Conservation (phyloP, 208 protist species). For the Baffinella frigidus region DNA sequence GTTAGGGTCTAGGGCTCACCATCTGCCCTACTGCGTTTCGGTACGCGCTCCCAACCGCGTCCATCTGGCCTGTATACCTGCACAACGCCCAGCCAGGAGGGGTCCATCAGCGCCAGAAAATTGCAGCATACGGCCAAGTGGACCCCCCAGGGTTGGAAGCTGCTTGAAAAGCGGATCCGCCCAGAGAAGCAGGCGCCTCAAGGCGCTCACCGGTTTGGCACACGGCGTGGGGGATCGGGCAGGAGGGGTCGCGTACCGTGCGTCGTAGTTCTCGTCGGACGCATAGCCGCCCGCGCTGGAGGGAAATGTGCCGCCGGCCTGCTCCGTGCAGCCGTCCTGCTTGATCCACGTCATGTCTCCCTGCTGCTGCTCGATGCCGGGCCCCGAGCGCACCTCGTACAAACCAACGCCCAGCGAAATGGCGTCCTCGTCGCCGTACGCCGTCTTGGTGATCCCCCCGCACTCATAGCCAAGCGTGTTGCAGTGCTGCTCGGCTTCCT, state of each 20-base stretch:
- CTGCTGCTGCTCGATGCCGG: conserved; percentile 24
- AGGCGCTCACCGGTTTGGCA: too few species aligned
- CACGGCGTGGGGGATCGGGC: too few species aligned
- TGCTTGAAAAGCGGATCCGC: too few species aligned
- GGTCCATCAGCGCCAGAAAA: too few species aligned
- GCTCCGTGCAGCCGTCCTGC: neutral
- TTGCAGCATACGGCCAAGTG: too few species aligned
- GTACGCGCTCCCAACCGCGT: neutral
- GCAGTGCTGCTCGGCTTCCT: conserved; percentile 49
- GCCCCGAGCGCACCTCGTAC: conserved; percentile 45
- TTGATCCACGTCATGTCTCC: conserved; percentile 51
- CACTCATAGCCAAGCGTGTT: neutral
- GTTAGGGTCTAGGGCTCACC: too few species aligned
- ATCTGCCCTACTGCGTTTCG: neutral
- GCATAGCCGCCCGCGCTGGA: neutral
- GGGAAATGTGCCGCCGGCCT: neutral
- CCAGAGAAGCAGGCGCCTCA: too few species aligned
- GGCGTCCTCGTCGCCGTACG: conserved; percentile 16
- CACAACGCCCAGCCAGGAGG: too few species aligned
- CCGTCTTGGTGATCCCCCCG: conserved; percentile 47
- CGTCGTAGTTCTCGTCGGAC: neutral
- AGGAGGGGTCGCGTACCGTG: too few species aligned
- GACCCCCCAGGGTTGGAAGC: too few species aligned
- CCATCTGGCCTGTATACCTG: too few species aligned
- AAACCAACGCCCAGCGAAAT: conserved; percentile 15